These are phyloP conservation scores for Aciculosporium take DNA, from an alignment of 2,329 filamentous ascomycete genomes.

Conservation along the genomic window DNA sequence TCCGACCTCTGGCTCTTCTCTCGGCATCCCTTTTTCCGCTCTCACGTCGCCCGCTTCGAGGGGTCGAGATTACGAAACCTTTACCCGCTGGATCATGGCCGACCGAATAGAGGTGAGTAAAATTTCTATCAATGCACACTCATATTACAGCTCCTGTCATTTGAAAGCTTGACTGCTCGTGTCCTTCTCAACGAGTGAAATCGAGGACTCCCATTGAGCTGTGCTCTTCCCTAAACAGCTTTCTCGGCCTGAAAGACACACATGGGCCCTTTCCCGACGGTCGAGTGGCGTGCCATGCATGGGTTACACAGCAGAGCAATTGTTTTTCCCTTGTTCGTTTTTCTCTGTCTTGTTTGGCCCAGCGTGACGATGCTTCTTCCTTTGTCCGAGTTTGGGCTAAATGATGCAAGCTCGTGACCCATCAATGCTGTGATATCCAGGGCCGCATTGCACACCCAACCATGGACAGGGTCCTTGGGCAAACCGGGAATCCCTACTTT, in stretches of 20 bases:
- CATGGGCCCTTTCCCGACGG: not conserved
- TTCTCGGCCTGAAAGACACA: not conserved
- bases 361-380: not conserved
- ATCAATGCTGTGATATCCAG: not conserved
- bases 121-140: not conserved
- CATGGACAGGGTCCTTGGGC: not conserved
- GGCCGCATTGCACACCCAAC: not conserved
- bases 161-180: not conserved
- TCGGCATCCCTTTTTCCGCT: not conserved
- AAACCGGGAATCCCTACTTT: not conserved
- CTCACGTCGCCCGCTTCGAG: not conserved
- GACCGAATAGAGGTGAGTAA: conserved; percentile 8
- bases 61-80: not conserved
- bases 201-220: not conserved
- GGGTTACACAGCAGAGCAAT: conserved; percentile 5
- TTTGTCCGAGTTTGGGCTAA: not conserved
- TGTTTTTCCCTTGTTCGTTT: conserved; percentile 1
- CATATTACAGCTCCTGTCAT: not conserved
- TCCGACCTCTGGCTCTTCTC: not conserved
- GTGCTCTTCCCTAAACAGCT: not conserved
- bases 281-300: conserved; percentile 5
- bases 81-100: not conserved
- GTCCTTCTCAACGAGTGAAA: not conserved
- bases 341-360: not conserved
- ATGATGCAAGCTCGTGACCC: conserved; percentile 1